A percentile compares a stretch with the other conserved stretches of the same genome.
These are phyloP conservation scores for Puccinia polysora DNA, from an alignment of 1,284 basidiomycete species.

Conservation along the genomic window DNA sequence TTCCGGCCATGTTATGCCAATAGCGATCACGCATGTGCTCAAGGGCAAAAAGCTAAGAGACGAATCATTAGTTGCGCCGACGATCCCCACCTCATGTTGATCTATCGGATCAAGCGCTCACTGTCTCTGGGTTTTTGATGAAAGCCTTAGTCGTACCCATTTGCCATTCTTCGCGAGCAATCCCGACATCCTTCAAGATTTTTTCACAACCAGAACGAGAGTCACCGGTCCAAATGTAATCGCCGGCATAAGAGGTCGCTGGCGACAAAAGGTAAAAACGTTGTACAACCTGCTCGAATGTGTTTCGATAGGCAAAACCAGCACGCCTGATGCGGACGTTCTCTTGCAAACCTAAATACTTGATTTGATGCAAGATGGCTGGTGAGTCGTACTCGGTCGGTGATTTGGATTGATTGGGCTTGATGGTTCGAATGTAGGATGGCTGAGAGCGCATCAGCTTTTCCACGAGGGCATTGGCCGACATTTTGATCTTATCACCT, in stretches of 20 bases:
- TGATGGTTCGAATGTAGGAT: slow-evolving; percentile 98
- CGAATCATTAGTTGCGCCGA: not conserved
- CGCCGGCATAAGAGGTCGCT: slow-evolving; percentile 92
- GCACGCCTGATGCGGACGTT: slow-evolving; percentile 96
- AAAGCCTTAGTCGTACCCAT: slow-evolving; percentile 99
- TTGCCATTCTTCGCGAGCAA: slow-evolving; percentile 96
- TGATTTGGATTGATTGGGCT: slow-evolving; percentile 96
- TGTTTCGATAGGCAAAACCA: slow-evolving; percentile 94
- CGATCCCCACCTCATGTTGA: not conserved
- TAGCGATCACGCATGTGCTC: slow-evolving; percentile 98
- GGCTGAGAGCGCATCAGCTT: slow-evolving; percentile 94
- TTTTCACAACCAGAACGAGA: slow-evolving; percentile 84
- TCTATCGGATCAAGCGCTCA: slow-evolving; percentile 55
- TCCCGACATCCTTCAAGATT: slow-evolving; percentile 90
- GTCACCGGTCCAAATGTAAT: slow-evolving; percentile 95
- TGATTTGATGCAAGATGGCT: slow-evolving; percentile 95
- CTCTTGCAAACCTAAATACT: slow-evolving; percentile 97
- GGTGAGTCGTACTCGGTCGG: slow-evolving; percentile 86
- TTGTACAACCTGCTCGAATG: slow-evolving; percentile 98
- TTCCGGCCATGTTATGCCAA: slow-evolving; percentile 98
- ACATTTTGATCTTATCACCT: slow-evolving; percentile 93
- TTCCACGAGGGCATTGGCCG: slow-evolving; percentile 89
- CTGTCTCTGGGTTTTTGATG: slow-evolving; percentile 98
- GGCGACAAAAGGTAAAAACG: slow-evolving; percentile 91
- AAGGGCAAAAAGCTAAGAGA: slow-evolving; percentile 78